phyloP scores from a whole-genome alignment of 805 yeast genomes.

The Geotrichum ghanense region DNA sequence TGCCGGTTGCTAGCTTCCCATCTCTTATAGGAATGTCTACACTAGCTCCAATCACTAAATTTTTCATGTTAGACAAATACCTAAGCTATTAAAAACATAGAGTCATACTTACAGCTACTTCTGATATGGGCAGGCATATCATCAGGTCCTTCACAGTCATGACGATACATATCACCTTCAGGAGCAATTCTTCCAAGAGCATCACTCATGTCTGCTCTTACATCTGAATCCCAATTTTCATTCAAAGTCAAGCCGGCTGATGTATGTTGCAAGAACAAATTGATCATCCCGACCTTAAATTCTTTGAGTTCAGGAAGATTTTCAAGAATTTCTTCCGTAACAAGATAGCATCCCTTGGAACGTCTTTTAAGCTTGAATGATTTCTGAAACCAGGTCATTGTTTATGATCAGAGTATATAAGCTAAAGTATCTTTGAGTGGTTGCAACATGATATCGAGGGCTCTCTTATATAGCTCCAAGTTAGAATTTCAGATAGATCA shows the following conservation, averaged over 20 bases:
- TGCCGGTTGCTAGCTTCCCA: slow-evolving; percentile 60
- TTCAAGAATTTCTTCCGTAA: slow-evolving; percentile 51
- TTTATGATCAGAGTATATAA: neutral
- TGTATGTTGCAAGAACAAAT: slow-evolving; percentile 67
- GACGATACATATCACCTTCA: slow-evolving; percentile 45
- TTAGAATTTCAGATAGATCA: no score
- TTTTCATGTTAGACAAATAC: no score
- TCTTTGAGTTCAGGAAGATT: slow-evolving; percentile 49
- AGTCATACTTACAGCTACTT: slow-evolving; percentile 21
- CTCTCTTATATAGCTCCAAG: no score
- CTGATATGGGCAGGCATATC: slow-evolving; percentile 81
- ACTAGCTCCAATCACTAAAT: slow-evolving; percentile 44
- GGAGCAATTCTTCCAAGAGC: slow-evolving; percentile 59
- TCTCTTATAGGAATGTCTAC: slow-evolving; percentile 57
- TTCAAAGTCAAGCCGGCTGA: slow-evolving; percentile 68
- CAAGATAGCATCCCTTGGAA: slow-evolving; percentile 56
- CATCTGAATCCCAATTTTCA: slow-evolving; percentile 75
- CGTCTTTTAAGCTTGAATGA: slow-evolving; percentile 45
- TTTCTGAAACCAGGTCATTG: slow-evolving; percentile 42
- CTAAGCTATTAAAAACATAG: no score
- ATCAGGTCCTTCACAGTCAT: slow-evolving; percentile 65
- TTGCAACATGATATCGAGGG: no score
- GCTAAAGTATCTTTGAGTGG: neutral
- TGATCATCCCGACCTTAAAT: slow-evolving; percentile 50
- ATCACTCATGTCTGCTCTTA: slow-evolving; percentile 53